phyloP scores from a whole-genome alignment of 768 basidiomycete species.

The Hydnomerulius pinastri region DNA sequence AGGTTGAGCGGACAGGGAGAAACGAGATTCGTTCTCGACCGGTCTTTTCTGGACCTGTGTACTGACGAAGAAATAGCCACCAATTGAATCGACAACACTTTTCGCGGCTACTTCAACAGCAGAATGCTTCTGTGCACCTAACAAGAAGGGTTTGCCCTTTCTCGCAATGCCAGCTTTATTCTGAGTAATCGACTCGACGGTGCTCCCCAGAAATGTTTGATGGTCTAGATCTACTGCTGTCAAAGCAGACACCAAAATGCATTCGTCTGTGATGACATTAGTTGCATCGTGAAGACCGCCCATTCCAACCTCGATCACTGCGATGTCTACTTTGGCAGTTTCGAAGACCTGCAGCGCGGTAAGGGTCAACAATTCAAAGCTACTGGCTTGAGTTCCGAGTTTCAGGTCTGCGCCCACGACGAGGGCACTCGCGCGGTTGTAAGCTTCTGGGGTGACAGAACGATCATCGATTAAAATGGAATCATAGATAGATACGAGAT shows the following conservation, averaged over 20 bases:
- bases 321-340: constrained; percentile 66
- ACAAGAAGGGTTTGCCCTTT: constrained; percentile 56
- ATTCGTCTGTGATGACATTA: constrained; percentile 75
- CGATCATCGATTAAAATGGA: constrained; percentile 67
- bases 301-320: constrained; percentile 92
- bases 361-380: constrained; percentile 85
- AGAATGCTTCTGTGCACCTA: constrained; percentile 61
- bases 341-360: constrained; percentile 82
- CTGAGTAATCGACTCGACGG: constrained; percentile 68
- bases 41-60: constrained; percentile 35
- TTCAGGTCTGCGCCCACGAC: constrained; percentile 53
- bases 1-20: constrained; percentile 32
- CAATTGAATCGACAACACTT: constrained; percentile 41
- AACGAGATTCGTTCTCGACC: constrained; percentile 35
- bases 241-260: constrained; percentile 76
- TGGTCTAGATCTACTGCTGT: constrained; percentile 93
- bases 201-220: constrained; percentile 83
- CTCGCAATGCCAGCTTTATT: constrained; percentile 87
- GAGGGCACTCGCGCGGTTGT: constrained; percentile 42
- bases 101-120: constrained; percentile 49
- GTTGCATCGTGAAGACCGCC: constrained; percentile 93
- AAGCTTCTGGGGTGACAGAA: constrained; percentile 51
- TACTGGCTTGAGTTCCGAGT: constrained; percentile 52
- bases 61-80: constrained; percentile 43
- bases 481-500: constrained; percentile 78